These are phyloP conservation scores for Gremmenia infestans DNA, from an alignment of 2,329 filamentous ascomycete species.

Conservation along the genomic window DNA sequence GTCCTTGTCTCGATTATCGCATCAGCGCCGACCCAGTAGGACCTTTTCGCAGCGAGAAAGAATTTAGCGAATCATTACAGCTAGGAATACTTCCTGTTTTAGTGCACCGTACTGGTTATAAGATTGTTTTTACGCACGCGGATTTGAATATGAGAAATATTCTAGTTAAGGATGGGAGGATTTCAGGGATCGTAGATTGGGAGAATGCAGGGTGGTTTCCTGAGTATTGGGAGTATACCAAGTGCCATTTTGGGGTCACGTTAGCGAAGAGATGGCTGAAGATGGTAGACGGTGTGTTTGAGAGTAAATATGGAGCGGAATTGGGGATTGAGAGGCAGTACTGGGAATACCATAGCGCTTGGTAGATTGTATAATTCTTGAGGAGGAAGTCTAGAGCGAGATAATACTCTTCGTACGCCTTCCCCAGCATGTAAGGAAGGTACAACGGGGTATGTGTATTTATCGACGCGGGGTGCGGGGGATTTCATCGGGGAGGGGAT, in stretches of 20 bases:
- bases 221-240: slow-evolving; percentile 36
- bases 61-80: slow-evolving; percentile 8
- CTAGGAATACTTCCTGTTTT: slow-evolving; percentile 4
- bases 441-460: too few species aligned
- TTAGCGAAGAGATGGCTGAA: slow-evolving; percentile 10
- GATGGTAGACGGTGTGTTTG: slow-evolving; percentile 10
- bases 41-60: slow-evolving; percentile 9
- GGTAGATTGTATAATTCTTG: background rate
- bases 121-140: slow-evolving; percentile 42
- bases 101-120: slow-evolving; percentile 7
- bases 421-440: too few species aligned
- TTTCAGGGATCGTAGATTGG: slow-evolving; percentile 40
- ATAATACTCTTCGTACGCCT: too few species aligned
- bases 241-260: slow-evolving; percentile 11
- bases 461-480: too few species aligned
- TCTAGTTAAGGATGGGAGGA: slow-evolving; percentile 34
- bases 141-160: slow-evolving; percentile 45
- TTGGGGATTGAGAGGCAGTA: slow-evolving; percentile 7
- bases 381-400: too few species aligned
- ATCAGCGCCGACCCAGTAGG: slow-evolving; percentile 6
- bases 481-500: too few species aligned
- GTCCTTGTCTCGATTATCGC: slow-evolving; percentile 10
- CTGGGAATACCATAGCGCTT: too few species aligned
- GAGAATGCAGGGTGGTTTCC: slow-evolving; percentile 36
- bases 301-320: slow-evolving; percentile 9